These are phyloP conservation scores for Xylariaceae sp. DNA, from an alignment of 2,329 filamentous ascomycete genomes.

Conservation along the genomic window DNA sequence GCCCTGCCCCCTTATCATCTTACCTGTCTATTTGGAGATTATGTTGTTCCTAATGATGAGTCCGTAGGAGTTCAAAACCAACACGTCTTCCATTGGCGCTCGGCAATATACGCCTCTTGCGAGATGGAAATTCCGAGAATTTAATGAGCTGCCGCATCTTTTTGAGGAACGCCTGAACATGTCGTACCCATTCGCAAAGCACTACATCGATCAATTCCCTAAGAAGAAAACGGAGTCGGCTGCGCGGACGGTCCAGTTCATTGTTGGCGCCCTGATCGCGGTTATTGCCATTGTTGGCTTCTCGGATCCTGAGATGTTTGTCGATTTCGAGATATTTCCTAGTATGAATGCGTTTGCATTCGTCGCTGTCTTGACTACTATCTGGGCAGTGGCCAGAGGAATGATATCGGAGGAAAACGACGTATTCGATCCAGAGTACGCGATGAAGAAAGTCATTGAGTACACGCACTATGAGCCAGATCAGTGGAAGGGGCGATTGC, in stretches of 20 bases:
- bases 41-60: slow-evolving; percentile 21
- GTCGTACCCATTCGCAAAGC: slow-evolving; percentile 87
- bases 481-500: slow-evolving; percentile 84
- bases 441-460: slow-evolving; percentile 80
- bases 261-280: slow-evolving; percentile 79
- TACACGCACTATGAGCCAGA: slow-evolving; percentile 89
- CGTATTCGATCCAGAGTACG: slow-evolving; percentile 88
- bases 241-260: slow-evolving; percentile 78
- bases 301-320: slow-evolving; percentile 84
- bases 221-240: slow-evolving; percentile 89
- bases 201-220: slow-evolving; percentile 93
- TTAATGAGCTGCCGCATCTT: slow-evolving; percentile 91
- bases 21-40: neutral
- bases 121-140: slow-evolving; percentile 97
- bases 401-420: slow-evolving; percentile 81
- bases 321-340: slow-evolving; percentile 84
- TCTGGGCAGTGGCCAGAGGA: slow-evolving; percentile 79
- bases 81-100: slow-evolving; percentile 79
- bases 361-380: slow-evolving; percentile 71
- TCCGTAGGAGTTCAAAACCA: slow-evolving; percentile 85
- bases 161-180: slow-evolving; percentile 88
- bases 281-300: slow-evolving; percentile 79
- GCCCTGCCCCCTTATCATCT: slow-evolving; percentile 25
- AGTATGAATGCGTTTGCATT: slow-evolving; percentile 90
- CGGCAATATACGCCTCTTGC: slow-evolving; percentile 89